These are phyloP conservation scores for Vanrija sp. DNA, from an alignment of 1,284 basidiomycete genomes.

Conservation along the genomic window DNA sequence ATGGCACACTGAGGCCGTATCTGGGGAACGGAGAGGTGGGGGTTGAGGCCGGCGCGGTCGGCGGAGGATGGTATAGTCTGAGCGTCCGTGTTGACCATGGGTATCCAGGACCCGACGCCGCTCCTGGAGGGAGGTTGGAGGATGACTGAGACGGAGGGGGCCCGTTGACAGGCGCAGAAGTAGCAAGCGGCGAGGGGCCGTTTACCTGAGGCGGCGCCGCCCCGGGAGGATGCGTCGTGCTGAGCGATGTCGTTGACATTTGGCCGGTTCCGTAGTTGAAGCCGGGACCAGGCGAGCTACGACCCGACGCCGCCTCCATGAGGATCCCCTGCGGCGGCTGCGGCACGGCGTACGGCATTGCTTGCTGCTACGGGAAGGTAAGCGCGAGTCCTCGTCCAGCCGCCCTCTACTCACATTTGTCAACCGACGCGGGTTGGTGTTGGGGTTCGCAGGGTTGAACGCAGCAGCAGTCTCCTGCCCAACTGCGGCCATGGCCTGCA, in stretches of 20 bases:
- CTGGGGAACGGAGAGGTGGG: slow-evolving; percentile 75
- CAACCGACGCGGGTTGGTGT: slow-evolving; percentile 8
- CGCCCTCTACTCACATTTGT: background rate
- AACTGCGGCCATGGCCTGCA: background rate
- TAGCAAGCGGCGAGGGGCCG: too few species aligned
- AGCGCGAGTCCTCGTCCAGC: too few species aligned
- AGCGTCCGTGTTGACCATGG: slow-evolving; percentile 26
- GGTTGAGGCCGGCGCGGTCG: slow-evolving; percentile 23
- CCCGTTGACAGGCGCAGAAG: too few species aligned
- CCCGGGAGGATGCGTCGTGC: too few species aligned
- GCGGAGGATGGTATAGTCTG: slow-evolving; percentile 15
- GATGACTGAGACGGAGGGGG: background rate
- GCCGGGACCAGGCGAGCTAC: too few species aligned
- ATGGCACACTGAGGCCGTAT: slow-evolving; percentile 94
- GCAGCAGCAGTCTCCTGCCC: slow-evolving; percentile 15
- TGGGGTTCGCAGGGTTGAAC: slow-evolving; percentile 3
- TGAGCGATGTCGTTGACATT: too few species aligned
- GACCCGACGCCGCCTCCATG: too few species aligned
- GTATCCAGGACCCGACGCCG: slow-evolving; percentile 12
- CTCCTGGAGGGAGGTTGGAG: background rate
- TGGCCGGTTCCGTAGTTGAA: too few species aligned
- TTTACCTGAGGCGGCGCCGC: too few species aligned
- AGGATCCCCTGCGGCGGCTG: too few species aligned
- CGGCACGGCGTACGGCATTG: too few species aligned
- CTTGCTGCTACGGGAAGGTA: too few species aligned